Conservation (phyloP, 75 land plant genomes). For the Selaginella tamariscina region DNA sequence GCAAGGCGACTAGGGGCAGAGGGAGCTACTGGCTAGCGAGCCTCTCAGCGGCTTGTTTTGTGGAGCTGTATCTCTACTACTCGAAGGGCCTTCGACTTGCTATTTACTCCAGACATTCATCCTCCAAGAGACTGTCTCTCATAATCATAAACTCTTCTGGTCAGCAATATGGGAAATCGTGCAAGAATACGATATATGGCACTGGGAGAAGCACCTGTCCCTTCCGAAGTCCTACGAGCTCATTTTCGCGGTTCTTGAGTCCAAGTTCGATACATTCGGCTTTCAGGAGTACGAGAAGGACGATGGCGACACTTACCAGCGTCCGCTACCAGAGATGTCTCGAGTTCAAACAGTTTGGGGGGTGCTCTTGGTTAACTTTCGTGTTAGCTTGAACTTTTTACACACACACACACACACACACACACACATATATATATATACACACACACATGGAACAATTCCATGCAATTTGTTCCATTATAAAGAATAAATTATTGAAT, state of each 20-base stretch:
- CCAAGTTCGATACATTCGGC: background rate
- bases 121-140: background rate
- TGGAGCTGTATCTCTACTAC: background rate
- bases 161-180: background rate
- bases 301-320: background rate
- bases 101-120: background rate
- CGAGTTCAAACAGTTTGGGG: slow-evolving; percentile 1
- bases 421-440: too few species aligned
- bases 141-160: background rate
- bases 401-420: too few species aligned
- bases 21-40: background rate
- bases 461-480: too few species aligned
- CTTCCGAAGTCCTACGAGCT: background rate
- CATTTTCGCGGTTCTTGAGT: background rate
- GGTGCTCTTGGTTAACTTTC: too few species aligned
- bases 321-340: background rate
- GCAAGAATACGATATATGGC: background rate
- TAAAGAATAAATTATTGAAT: too few species aligned
- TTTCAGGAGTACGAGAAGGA: background rate
- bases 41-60: background rate
- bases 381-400: too few species aligned
- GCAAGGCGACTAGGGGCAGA: background rate
- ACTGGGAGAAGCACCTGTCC: background rate
- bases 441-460: too few species aligned
- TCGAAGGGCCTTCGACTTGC: background rate